These are phyloP conservation scores for Astragalus membranaceus DNA, from an alignment of 306 rosid species.

Conservation along the genomic window DNA sequence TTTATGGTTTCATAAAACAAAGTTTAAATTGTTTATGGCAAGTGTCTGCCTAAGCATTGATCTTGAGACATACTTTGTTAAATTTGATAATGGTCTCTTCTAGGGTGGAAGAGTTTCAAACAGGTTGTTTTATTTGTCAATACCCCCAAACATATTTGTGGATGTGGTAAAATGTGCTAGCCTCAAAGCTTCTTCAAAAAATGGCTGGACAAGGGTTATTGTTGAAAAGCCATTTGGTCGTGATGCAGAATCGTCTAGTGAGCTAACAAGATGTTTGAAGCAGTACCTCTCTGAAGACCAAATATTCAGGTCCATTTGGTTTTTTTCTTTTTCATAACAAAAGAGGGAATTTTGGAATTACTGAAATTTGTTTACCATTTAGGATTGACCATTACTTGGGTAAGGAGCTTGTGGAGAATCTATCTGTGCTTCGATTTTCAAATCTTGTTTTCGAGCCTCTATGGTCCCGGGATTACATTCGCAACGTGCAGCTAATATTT, in stretches of 20 bases:
- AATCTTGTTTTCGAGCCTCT: constrained; percentile 94
- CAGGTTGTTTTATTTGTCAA: constrained; percentile 82
- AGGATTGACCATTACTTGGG: constrained; percentile 99
- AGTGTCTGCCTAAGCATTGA: background rate
- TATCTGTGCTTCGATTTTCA: constrained; percentile 94
- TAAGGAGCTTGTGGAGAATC: constrained; percentile 96
- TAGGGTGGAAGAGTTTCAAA: constrained; percentile 74
- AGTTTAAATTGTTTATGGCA: background rate
- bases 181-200: constrained; percentile 67
- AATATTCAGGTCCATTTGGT: constrained; percentile 66
- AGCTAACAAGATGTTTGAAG: constrained; percentile 74
- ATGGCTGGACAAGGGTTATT: constrained; percentile 95
- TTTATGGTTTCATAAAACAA: no score
- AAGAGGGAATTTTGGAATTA: constrained; percentile 17
- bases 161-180: constrained; percentile 83
- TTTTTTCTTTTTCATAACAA: background rate
- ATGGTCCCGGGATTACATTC: constrained; percentile 86
- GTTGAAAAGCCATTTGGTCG: constrained; percentile 99
- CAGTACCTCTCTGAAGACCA: constrained; percentile 83
- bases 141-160: constrained; percentile 90
- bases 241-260: constrained; percentile 73
- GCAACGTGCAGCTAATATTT: constrained; percentile 89
- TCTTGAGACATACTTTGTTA: constrained; percentile 13
- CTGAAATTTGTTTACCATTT: constrained; percentile 26
- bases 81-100: constrained; percentile 19